Evolutionary conservation across 2,329 filamentous ascomycete genomes (phyloP), one percentile per base, ranked within the genome.

Genomic region (Scleromitrula shiraiana): DNA sequence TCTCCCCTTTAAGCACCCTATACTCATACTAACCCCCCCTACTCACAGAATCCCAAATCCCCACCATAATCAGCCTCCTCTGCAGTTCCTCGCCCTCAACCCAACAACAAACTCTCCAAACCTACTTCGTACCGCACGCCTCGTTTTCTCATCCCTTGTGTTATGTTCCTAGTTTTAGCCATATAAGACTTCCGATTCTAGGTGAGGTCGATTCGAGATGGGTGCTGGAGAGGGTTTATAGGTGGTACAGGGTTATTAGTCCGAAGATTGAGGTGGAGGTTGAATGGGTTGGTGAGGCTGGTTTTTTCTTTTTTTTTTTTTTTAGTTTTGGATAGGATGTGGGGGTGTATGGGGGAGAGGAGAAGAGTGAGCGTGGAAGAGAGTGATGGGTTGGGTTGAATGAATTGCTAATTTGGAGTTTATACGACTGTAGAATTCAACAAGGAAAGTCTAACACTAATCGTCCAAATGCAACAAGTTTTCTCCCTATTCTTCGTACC

Each of bases 221-320:
- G 67, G 62, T 86, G 5, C 73, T 94, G 15, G 68, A 76, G 40
- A 73, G 75, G 56, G 82, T 95, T 49, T 94, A 88, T 61, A 78
- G 80, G 33, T 90, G 85, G 85, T 91, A 94, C 67, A 87, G 88
- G 61, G 84, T 91, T 54, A 71, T 95, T 62, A 88, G 82, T 52
- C 89, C 89, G 0, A 70, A 72, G 15, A 85, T 93, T 55, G 73
- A 82, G 36, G 67, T 91, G 10, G 68, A 75, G 1, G 71, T 95
- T 15, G 76, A 88, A 53, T 76, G 74, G 3, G 65, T 67, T 36
- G 70, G 76, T 77, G 62, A n/a, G n/a, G n/a, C n/a, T 35, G 66
- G 2, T 32, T 32, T 61, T 36, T 20, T 20, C 3, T 17, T 9
- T 12, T 17, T 15, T n/a, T 37, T 1, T 17, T 29, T 15, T 15